A percentile compares a stretch with the other conserved stretches of the same genome.
Evolutionary conservation across 1,284 basidiomycete genomes (phyloP).

Genomic region (Leccinum fuscescens): DNA sequence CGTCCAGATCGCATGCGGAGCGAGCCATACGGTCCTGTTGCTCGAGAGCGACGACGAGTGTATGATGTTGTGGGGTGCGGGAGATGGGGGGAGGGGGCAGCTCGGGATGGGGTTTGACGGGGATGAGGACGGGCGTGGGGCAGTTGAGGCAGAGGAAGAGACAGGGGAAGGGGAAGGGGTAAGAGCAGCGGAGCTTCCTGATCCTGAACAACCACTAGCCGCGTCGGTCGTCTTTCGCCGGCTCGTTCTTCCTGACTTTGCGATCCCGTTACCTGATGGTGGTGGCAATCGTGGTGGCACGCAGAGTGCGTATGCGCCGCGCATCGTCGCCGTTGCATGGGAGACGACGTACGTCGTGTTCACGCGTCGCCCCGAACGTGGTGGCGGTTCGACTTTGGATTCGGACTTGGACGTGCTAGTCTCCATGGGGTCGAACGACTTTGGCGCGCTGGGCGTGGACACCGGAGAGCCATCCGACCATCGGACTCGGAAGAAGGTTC

Average conservation of each 20-base stretch:
- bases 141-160: neutral
- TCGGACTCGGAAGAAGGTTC: neutral
- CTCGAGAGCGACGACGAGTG: slow-evolving; percentile 17
- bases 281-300: neutral
- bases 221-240: slow-evolving; percentile 41
- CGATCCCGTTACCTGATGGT: neutral
- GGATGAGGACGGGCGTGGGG: neutral
- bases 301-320: neutral
- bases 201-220: neutral
- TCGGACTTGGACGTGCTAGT: slow-evolving; percentile 55
- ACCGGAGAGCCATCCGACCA: neutral
- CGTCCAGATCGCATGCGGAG: slow-evolving; percentile 28
- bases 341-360: slow-evolving; percentile 77
- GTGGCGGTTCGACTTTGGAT: neutral
- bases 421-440: slow-evolving; percentile 81
- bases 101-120: slow-evolving; percentile 41
- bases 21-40: slow-evolving; percentile 33
- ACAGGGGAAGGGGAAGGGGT: neutral
- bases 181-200: neutral
- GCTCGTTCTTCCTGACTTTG: slow-evolving; percentile 27
- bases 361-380: slow-evolving; percentile 24
- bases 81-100: slow-evolving; percentile 62
- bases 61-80: slow-evolving; percentile 63
- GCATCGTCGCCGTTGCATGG: slow-evolving; percentile 65
- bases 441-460: slow-evolving; percentile 60